A percentile compares a stretch with the other conserved stretches of the same genome.
Conservation (phyloP, 176 grass and related monocot species). For the Eragrostis nindensis region DNA sequence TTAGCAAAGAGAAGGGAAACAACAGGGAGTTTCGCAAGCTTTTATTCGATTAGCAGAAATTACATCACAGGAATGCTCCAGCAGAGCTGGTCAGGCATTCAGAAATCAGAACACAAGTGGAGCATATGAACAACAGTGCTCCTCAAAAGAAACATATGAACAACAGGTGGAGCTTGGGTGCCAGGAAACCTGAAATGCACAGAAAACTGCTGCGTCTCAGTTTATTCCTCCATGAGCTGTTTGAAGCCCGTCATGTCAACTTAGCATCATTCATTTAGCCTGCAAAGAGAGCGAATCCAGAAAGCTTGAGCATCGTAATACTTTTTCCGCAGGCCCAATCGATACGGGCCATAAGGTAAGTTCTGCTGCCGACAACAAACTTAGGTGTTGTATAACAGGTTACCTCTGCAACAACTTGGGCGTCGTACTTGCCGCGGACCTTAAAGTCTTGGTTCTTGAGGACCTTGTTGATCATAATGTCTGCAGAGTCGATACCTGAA, state of each 20-base stretch:
- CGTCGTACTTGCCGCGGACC: slow-evolving; percentile 36
- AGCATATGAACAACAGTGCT: neutral
- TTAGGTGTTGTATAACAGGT: neutral
- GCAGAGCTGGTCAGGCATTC: neutral
- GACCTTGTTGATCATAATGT: slow-evolving; percentile 22
- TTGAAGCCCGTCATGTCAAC: neutral
- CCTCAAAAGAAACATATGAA: no score
- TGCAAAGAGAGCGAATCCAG: neutral
- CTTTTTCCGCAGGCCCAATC: neutral
- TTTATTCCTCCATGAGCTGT: neutral
- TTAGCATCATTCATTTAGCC: neutral
- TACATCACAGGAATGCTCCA: neutral
- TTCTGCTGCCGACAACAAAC: neutral
- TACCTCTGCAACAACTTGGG: neutral
- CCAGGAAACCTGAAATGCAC: neutral
- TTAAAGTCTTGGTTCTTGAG: slow-evolving; percentile 41
- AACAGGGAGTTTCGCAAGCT: neutral
- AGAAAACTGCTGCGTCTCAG: neutral
- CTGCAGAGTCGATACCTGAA: slow-evolving; percentile 23
- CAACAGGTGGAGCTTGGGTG: neutral
- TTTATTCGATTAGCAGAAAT: neutral
- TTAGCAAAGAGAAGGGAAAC: neutral
- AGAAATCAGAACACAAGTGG: neutral
- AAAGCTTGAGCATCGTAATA: neutral
- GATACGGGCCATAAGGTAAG: no score